Base-by-base conservation (phyloP, 2,329 filamentous ascomycete genomes). In the Bisporella sp. region DNA sequence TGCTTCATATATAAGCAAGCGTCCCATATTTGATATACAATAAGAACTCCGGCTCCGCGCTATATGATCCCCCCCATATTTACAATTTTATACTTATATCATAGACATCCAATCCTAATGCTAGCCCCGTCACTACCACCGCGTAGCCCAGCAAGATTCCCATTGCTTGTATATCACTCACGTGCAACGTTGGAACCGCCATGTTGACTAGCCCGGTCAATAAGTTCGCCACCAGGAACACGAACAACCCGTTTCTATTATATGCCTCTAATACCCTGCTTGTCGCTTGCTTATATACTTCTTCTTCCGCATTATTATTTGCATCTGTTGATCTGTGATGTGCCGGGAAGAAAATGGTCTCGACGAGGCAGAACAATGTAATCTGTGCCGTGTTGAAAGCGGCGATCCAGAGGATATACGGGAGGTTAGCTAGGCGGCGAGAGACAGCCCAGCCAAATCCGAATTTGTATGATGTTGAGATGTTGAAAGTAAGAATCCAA, bases 401-500 rank as follows among this genome's bases (percentile, higher is more conserved):
- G n/a, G 84, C 78, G 6, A 95, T 85, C 90, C 92, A 97, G 42
- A 96, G 74, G 41, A 97, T 79, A 66, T 99, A 99, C 0, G 93
- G 90, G 55, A 96, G 76, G 62, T 99, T 99, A 6, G 92, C 93
- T 51, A 97, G 73, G 1, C 93, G 84, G 21, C 93, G 85, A 5
- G 93, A 97, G 6, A 96, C 89, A 11, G 76, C 76, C 31, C 95
- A 74, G 5, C 82, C 82, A 33, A 89, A 75, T 5, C 89, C 90
- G 57, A 85, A 85, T 8, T 69, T 71, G 62, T 84, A 85, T 59
- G 77, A 79, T 1, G 86, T 89, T 33, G 81, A 77, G 30, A 89
- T 60, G 46, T 79, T 72, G 69, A 90, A 96, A 9, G 95, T 72
- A 0, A 71, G 69, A 3, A 73, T 76, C 89, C 90, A 96, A 45